Conservation (phyloP, 345 rosid genomes). For the Melastoma malabathricum region DNA sequence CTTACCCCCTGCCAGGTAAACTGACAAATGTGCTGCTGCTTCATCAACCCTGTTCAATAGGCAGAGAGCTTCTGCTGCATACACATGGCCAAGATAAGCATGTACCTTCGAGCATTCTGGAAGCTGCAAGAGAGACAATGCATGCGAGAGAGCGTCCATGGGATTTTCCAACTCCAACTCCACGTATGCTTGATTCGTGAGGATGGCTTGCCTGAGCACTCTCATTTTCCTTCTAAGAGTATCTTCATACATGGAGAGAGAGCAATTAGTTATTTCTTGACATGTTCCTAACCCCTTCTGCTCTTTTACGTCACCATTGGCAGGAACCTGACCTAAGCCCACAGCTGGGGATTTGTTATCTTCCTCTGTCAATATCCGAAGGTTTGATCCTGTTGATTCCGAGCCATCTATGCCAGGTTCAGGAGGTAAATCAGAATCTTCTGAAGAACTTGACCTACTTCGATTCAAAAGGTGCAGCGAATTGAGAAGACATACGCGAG, state of each 20-base stretch:
- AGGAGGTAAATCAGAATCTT: constrained; percentile 16
- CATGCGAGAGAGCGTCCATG: constrained; percentile 47
- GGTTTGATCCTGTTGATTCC: constrained; percentile 36
- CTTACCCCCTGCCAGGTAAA: constrained; percentile 46
- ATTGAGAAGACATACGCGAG: constrained; percentile 70
- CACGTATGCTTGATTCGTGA: constrained; percentile 68
- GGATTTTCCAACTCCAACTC: constrained; percentile 89
- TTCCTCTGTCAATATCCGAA: constrained; percentile 17
- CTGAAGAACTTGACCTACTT: constrained; percentile 27
- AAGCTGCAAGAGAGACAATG: constrained; percentile 62
- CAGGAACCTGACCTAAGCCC: constrained; percentile 37
- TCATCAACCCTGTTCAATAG: constrained; percentile 61
- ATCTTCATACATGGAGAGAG: constrained; percentile 46
- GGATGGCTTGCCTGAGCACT: constrained; percentile 59
- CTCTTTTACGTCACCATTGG: constrained; percentile 66
- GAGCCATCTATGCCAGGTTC: constrained; percentile 31
- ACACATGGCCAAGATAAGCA: constrained; percentile 58
- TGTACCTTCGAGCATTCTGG: constrained; percentile 60
- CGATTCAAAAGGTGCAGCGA: constrained; percentile 56
- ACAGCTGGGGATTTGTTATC: constrained; percentile 29
- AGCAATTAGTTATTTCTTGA: constrained; percentile 33
- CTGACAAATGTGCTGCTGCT: constrained; percentile 65
- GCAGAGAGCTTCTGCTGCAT: constrained; percentile 96
- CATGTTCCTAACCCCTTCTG: constrained; percentile 46
- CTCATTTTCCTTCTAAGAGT: constrained; percentile 34